These are phyloP conservation scores for Primulina tabacum DNA, from an alignment of 257 asterid species.

Conservation along the genomic window DNA sequence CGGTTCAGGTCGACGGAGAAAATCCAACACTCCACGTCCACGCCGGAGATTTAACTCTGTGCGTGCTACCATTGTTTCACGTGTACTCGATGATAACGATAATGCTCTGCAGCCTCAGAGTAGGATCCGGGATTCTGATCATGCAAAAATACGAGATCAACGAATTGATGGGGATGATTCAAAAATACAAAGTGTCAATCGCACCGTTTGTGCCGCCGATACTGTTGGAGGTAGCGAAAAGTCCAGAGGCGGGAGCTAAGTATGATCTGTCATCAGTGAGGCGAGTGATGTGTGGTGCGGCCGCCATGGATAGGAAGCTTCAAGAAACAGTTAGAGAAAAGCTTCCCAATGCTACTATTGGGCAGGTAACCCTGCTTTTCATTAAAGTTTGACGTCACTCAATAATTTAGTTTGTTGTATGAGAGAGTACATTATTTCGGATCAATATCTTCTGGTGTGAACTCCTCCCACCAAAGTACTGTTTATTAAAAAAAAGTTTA, in stretches of 20 bases:
- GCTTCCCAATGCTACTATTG: conserved; percentile 54
- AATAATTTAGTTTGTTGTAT: too few relatives aligned
- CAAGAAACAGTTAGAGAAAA: conserved; percentile 33
- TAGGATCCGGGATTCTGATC: conserved; percentile 42
- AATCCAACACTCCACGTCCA: conserved; percentile 34
- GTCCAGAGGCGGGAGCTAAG: conserved; percentile 29
- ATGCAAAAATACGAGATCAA: conserved; percentile 46
- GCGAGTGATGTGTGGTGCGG: conserved; percentile 52
- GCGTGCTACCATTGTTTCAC: conserved; percentile 56
- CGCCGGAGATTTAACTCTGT: conserved; percentile 31
- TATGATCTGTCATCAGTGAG: conserved; percentile 54
- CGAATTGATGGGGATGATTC: conserved; percentile 31
- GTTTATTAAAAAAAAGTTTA: too few relatives aligned
- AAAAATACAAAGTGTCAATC: conserved; percentile 44
- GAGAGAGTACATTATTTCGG: too few relatives aligned
- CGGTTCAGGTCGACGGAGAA: conserved; percentile 54
- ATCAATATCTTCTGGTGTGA: too few relatives aligned
- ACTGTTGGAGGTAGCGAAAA: conserved; percentile 44
- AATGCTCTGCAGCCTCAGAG: conserved; percentile 37
- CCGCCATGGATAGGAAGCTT: conserved; percentile 46
- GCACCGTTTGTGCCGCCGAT: conserved; percentile 62
- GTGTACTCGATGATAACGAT: conserved; percentile 38
- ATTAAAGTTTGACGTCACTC: background rate
- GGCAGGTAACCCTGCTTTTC: conserved; percentile 37
- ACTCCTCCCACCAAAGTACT: too few relatives aligned